Base-by-base conservation (phyloP, 331 rosid genomes). In the Pyracantha coccinea region DNA sequence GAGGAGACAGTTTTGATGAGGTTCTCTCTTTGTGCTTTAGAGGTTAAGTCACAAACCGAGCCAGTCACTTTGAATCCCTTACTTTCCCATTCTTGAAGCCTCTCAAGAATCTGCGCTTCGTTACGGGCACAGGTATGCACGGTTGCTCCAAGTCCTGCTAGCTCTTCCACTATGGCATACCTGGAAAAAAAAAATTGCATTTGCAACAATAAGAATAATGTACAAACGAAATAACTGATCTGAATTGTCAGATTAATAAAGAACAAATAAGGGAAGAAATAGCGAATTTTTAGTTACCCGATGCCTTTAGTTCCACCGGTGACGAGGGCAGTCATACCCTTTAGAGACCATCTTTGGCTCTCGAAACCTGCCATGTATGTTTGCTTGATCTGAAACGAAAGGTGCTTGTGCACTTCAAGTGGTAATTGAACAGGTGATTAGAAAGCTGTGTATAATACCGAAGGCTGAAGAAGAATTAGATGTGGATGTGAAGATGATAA, bases 91-190 rank as follows among this genome's bases (percentile, higher is more conserved):
- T 85, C 89, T 80, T 58, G 27, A 31, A 92, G 28, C 65, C 89
- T 84, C 68, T 85, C 78, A 3, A 82, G 29, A n/a, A 89, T 58
- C 16, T 85, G 91, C 4, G 50, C 58, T 77, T 83, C 79, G 31
- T 76, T 89, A 3, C 91, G 89, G 4, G 90, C 47, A 79, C 96
- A 91, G 0, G 85, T 68, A 74, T 89, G 97, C 15, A 89, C 86
- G 0, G 57, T 24, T n/a, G 96, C 96, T 2, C 96, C 97, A 69
- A 88, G 85, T 20, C 77, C 90, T 1, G 90, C 93, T 7, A 88
- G 81, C 64, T 88, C 96, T 75, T 90, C 91, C 3, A 86, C 93
- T 23, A 90, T 90, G 27, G 91, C 93, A 29, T 81, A 73, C 10
- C 45, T 38, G 45, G 10, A 38, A 9, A 38, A 38, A 9, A n/a